phyloP scores from a whole-genome alignment of 441 rosid genomes.

The Gossypium trilobum region DNA sequence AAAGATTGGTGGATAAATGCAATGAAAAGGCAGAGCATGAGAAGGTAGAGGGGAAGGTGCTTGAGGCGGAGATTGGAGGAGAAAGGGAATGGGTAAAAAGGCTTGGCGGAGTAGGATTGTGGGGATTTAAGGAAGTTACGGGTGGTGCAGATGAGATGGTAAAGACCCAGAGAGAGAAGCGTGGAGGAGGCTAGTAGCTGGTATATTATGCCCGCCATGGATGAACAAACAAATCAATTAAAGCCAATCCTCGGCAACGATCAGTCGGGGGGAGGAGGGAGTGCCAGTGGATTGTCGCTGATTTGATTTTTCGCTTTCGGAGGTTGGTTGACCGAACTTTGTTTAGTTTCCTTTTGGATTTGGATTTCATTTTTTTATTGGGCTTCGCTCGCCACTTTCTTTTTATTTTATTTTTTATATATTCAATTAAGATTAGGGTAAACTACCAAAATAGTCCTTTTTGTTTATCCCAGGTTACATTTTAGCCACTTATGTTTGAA shows the following conservation, averaged over 20 bases:
- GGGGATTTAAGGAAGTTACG: slow-evolving; percentile 61
- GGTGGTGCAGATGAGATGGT: slow-evolving; percentile 61
- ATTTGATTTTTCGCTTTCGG: no score
- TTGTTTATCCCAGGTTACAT: no score
- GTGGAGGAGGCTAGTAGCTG: slow-evolving; percentile 56
- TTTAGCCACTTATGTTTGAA: no score
- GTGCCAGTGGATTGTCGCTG: background rate
- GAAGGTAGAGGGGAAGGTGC: slow-evolving; percentile 50
- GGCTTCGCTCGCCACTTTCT: no score
- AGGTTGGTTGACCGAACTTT: no score
- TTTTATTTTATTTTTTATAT: no score
- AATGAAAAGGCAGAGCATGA: slow-evolving; percentile 52
- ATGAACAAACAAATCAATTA: background rate
- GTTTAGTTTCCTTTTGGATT: no score
- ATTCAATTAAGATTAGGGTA: no score
- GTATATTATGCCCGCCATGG: slow-evolving; percentile 25
- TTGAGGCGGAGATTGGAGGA: slow-evolving; percentile 36
- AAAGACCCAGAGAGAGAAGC: slow-evolving; percentile 62
- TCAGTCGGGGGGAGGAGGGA: background rate
- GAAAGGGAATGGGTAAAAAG: slow-evolving; percentile 51
- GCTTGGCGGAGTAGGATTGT: slow-evolving; percentile 68
- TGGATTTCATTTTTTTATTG: no score
- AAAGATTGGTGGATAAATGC: slow-evolving; percentile 62
- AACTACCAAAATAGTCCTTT: no score
- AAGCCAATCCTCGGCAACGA: background rate